Evolutionary conservation across 2,329 filamentous ascomycete species (phyloP), one percentile per base, ranked within the genome.

Genomic region (Zymoseptoria passerinii): DNA sequence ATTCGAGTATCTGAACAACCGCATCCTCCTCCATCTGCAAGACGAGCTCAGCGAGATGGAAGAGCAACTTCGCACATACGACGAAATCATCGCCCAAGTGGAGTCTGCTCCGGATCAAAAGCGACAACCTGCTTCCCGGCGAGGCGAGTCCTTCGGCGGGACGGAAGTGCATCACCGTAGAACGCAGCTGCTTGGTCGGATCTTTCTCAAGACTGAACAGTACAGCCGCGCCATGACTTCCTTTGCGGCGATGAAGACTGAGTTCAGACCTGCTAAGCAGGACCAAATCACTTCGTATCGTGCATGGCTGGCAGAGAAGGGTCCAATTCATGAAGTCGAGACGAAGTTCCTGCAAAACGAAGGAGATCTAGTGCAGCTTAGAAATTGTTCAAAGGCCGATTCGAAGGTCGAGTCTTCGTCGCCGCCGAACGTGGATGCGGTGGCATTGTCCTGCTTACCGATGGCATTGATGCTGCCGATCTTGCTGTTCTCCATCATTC

Each of bases 41-140:
- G 90, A 95, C 68, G 90, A 95, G 71, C 83, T 96, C 18, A 79
- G 80, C 28, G 87, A 92, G 66, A 77, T 95, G 44, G 91, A 96
- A 72, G 86, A 90, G 67, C 84, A 92, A 58, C 80, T 96, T 0
- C 81, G 83, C 18, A 77, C 79, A 0, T 74, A 94, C 0, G 92
- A 96, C 57, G 79, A 83, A 61, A 76, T 77, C 49, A 78, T 83
- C 67, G 75, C 75, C 13, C 75, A 77, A 61, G 65, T 66, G 28
- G 69, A 64, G n/a, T 29, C 59, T 2, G 23, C 55, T n/a, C 18
- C 54, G 61, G 67, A 54, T 66, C 68, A n/a, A 28, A 29, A 58
- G 48, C 20, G 55, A 50, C 19, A 61, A 48, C 59, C 86, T 81
- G 83, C 84, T 0, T 88, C 85, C 1, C 75, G 85, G 28, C 77